These are phyloP conservation scores for Mixia osmundae DNA, from an alignment of 1,284 basidiomycete genomes.

Conservation along the genomic window DNA sequence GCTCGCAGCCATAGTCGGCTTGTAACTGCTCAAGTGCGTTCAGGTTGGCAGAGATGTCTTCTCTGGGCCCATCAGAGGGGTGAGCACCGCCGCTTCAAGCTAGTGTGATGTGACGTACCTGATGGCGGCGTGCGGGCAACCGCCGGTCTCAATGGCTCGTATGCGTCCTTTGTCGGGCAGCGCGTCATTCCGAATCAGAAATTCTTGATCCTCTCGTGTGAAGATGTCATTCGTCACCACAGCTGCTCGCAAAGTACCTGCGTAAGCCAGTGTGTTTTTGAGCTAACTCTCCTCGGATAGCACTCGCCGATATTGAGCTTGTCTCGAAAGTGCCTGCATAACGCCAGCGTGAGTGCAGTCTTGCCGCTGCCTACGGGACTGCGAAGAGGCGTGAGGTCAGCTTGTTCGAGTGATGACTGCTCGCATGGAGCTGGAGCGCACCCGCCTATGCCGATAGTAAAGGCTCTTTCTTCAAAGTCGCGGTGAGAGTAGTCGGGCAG, in stretches of 20 bases:
- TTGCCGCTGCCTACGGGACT: conserved; percentile 88
- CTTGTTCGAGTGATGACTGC: conserved; percentile 1
- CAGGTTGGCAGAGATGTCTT: conserved; percentile 93
- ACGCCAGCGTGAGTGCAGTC: conserved; percentile 74
- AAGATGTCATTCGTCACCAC: conserved; percentile 95
- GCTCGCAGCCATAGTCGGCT: conserved; percentile 34
- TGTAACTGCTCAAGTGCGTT: conserved; percentile 87
- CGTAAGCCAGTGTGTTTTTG: too few species aligned
- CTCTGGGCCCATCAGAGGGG: conserved; percentile 34
- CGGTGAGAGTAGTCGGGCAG: conserved; percentile 63
- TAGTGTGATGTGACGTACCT: conserved; percentile 16
- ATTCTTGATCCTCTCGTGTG: conserved; percentile 86
- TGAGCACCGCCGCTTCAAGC: conserved; percentile 6
- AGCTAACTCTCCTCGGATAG: not conserved
- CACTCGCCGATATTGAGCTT: conserved; percentile 65
- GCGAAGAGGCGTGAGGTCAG: too few species aligned
- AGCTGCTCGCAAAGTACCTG: conserved; percentile 28
- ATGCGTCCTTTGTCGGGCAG: conserved; percentile 55
- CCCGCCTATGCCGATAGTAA: conserved; percentile 94
- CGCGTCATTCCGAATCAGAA: conserved; percentile 76
- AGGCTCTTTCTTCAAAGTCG: conserved; percentile 79
- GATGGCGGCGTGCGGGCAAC: conserved; percentile 85
- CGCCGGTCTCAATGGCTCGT: conserved; percentile 87
- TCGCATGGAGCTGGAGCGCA: conserved; percentile 20
- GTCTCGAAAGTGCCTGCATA: conserved; percentile 63